Evolutionary conservation across 2,329 filamentous ascomycete genomes (phyloP), one percentile per base, ranked within the genome.

Genomic region (Xylariaceae sp.): DNA sequence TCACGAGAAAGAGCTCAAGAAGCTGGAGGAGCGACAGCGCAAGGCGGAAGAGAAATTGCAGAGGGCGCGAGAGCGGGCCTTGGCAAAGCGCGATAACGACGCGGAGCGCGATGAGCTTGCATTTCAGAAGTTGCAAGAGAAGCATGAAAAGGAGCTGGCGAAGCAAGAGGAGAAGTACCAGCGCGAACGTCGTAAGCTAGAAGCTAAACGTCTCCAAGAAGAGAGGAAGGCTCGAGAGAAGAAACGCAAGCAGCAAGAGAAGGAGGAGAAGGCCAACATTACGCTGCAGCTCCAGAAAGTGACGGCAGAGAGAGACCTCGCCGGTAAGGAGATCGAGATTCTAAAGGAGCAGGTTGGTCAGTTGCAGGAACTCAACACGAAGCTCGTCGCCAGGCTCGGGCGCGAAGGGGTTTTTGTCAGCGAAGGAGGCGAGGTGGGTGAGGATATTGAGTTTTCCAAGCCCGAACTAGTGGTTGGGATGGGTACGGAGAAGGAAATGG

Each of bases 111-210:
- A 57, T 21, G 51, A 59, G 34, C 59, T 65, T 2, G 66, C 68
- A 2, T 46, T 78, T 4, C 68, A 71, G 19, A 83, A 78, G 56
- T 67, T 78, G 6, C 71, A 73, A 19, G 77, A 82, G 54, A 81
- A 76, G 53, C 78, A 85, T 57, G 73, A 78, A 31, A 69, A 66
- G 33, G 78, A 83, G 47, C 57, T 81, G 0, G 73, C 75, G 30
- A 85, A 82, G 55, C 76, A 81, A 36, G 76, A 83, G 49, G 79
- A 79, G 32, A 82, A 80, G 50, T 80, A 81, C 50, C 71, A 73
- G 46, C 71, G 71, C 9, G 81, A 87, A 53, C 64, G 84, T 31
- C 65, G 66, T 46, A 83, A 81, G 59, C 63, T 85, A 2, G 76
- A 85, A 47, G 72, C 78, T 47, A 78, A 78, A 62, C 75, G 76